Evolutionary conservation across 1,284 basidiomycete species (phyloP).

Genomic region (Ustilago shanxiensis): DNA sequence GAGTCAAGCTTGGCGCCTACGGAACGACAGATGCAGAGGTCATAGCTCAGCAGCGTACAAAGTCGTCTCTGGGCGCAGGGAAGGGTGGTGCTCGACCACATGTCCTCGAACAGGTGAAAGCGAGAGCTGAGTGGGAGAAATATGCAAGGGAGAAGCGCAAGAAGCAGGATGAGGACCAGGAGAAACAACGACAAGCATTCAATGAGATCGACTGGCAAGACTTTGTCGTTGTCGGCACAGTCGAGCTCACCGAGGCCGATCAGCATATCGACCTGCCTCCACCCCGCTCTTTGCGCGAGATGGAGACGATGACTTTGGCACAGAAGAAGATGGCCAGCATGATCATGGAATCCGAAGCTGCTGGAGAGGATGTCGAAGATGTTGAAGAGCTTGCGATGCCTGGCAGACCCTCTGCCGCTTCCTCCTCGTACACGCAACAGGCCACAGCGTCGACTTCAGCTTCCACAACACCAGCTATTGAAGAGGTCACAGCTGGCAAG

Average conservation of each 20-base stretch:
- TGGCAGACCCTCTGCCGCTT: slow-evolving; percentile 12
- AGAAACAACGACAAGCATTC: slow-evolving; percentile 73
- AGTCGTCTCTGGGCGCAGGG: slow-evolving; percentile 36
- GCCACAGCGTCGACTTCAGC: slow-evolving; percentile 5
- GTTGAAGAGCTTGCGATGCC: slow-evolving; percentile 73
- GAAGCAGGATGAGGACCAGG: slow-evolving; percentile 87
- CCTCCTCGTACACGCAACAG: neutral
- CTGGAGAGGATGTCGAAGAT: slow-evolving; percentile 78
- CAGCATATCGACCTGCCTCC: slow-evolving; percentile 84
- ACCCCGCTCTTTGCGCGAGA: slow-evolving; percentile 92
- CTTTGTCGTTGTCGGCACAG: slow-evolving; percentile 97
- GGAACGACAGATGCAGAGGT: slow-evolving; percentile 29
- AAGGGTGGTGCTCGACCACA: slow-evolving; percentile 75
- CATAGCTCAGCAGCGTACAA: slow-evolving; percentile 24
- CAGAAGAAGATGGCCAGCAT: slow-evolving; percentile 98
- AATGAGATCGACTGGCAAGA: slow-evolving; percentile 99
- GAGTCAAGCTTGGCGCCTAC: slow-evolving; percentile 72
- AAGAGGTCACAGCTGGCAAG: slow-evolving; percentile 26
- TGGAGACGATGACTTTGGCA: slow-evolving; percentile 94
- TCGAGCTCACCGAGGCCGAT: slow-evolving; percentile 95
- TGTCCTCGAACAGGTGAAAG: slow-evolving; percentile 80
- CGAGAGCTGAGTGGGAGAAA: slow-evolving; percentile 89
- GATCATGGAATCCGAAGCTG: slow-evolving; percentile 87
- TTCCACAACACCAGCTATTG: slow-evolving; percentile 3
- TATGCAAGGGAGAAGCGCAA: slow-evolving; percentile 85